Evolutionary conservation across 169 alveolate genomes (phyloP).

Genomic region (Eimeria zaria): DNA sequence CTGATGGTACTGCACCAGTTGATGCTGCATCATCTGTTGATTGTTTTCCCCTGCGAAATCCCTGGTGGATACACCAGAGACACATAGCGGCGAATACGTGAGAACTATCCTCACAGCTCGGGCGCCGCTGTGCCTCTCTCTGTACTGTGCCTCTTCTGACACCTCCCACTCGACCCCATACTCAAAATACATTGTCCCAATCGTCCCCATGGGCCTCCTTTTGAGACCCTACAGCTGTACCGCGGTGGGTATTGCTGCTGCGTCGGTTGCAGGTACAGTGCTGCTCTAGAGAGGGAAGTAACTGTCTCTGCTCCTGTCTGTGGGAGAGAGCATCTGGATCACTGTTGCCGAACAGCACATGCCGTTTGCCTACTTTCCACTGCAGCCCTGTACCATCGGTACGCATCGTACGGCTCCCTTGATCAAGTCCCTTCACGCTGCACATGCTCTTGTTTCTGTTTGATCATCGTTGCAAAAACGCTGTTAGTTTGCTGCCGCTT

Average conservation of each 20-base stretch:
- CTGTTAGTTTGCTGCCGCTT: constrained; percentile 1
- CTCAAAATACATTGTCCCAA: not conserved
- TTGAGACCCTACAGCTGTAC: constrained; percentile 37
- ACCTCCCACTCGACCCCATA: constrained; percentile 55
- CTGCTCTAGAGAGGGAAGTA: not conserved
- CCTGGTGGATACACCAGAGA: constrained; percentile 52
- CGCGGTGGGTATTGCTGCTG: constrained; percentile 26
- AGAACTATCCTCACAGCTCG: constrained; percentile 17
- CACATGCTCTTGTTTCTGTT: not conserved
- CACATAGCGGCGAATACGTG: constrained; percentile 17
- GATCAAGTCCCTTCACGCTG: constrained; percentile 34
- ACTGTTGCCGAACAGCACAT: constrained; percentile 2
- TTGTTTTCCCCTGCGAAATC: constrained; percentile 33
- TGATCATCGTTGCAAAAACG: not conserved
- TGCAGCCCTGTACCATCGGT: not conserved
- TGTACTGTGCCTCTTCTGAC: constrained; percentile 27
- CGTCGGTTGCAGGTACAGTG: constrained; percentile 25
- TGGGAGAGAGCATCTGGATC: constrained; percentile 3
- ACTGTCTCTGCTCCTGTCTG: not conserved
- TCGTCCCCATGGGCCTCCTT: constrained; percentile 32
- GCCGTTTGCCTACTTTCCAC: not conserved
- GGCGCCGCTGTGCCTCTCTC: constrained; percentile 36
- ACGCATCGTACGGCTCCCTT: constrained; percentile 24
- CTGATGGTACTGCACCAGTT: constrained; percentile 49
- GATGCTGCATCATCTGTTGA: constrained; percentile 46